Base-by-base conservation (phyloP, 805 yeast genomes). In the Ogataea salicorniae region DNA sequence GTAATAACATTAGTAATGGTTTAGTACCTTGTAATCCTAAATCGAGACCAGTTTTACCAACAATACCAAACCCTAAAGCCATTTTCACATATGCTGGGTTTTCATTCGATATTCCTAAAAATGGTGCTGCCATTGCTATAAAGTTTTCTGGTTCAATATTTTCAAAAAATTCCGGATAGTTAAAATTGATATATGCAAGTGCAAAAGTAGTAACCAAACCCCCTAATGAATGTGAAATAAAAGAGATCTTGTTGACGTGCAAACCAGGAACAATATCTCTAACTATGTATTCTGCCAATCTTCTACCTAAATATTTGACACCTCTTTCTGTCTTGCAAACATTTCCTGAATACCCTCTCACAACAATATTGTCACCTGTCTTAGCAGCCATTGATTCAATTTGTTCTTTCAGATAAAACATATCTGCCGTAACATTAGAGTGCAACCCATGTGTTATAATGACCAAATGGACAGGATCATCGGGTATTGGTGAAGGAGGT, bases 31-130 rank as follows among this genome's bases (percentile, higher is more conserved):
- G 64, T 37, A 94, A 74, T 1, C 92, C 92, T 49, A 94, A 69
- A 62, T 94, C 99, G 56, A 88, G 84, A 5, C 99, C 99, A 0
- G 97, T 87, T 52, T 80, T 78, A 4, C 99, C 99, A n/a, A 90
- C 83, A 20, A 90, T 74, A 0, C 99, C 99, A 34, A 91, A 76
- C 68, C 84, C 88, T 13, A 94, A 71, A 0, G 94, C 96, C 42
- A 90, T 61, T 49, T 90, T 87, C 14, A 92, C 86, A 61, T 86
- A 88, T 3, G 80, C 77, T 0, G 98, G 97, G 61, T 88, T 87
- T 53, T 94, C 99, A 49, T 86, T 81, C 17, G 87, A 79, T 2
- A 94, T 82, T 0, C 99, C 99, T 14, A 94, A 69, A 58, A 89
- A 73, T 0, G 99, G 99, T 4, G 95, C 78, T 0, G 99, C 97